A percentile compares a stretch with the other conserved stretches of the same genome.
Evolutionary conservation across 768 basidiomycete genomes (phyloP).

Genomic region (Galerina marginata): DNA sequence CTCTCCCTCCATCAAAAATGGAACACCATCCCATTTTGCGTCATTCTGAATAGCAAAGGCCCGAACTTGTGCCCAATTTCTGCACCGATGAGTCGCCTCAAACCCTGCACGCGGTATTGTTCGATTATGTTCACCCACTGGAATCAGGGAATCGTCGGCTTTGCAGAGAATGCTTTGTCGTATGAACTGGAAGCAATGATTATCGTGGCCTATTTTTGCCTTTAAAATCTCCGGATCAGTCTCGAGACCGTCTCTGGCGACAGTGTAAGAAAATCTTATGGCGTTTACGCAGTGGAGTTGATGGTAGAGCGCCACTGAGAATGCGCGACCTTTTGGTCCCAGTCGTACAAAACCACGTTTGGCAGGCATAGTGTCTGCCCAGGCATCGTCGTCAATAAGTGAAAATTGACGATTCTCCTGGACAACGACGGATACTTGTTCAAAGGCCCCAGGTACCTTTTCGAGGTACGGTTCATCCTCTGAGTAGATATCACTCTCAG

Average conservation of each 20-base stretch:
- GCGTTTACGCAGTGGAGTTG: constrained; percentile 15
- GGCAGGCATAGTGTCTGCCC: constrained; percentile 4
- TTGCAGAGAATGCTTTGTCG: constrained; percentile 12
- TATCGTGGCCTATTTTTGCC: constrained; percentile 9
- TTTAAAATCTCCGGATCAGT: background rate
- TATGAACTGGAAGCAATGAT: constrained; percentile 17
- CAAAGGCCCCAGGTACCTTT: too few relatives aligned
- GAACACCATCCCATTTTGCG: constrained; percentile 2
- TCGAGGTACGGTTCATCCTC: too few relatives aligned
- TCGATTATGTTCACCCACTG: background rate
- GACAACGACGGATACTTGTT: too few relatives aligned
- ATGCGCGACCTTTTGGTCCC: constrained; percentile 10
- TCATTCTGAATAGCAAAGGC: constrained; percentile 5
- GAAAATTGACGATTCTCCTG: constrained; percentile 9
- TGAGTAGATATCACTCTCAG: too few relatives aligned
- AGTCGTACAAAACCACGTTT: constrained; percentile 11
- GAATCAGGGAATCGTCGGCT: constrained; percentile 5
- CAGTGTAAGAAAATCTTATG: constrained; percentile 10
- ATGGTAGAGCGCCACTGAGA: constrained; percentile 1
- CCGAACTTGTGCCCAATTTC: constrained; percentile 11
- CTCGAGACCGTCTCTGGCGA: constrained; percentile 11
- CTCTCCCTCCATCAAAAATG: background rate
- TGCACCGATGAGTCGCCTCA: constrained; percentile 4
- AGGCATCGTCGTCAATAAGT: constrained; percentile 4
- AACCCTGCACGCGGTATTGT: background rate